Conservation (phyloP, 768 basidiomycete species). For the Lactifluus piperatus region DNA sequence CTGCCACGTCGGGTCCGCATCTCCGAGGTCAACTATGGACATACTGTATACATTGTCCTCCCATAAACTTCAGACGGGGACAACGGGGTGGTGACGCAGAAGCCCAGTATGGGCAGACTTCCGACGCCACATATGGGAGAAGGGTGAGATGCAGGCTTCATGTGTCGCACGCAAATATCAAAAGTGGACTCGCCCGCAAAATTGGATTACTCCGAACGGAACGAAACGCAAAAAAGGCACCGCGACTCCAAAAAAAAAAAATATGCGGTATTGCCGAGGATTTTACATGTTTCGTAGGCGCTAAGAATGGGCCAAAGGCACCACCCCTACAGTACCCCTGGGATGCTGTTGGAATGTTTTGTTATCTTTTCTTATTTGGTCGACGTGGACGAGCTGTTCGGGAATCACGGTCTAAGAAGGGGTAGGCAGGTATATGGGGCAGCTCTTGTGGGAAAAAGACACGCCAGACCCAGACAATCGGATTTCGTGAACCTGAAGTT, state of each 20-base stretch:
- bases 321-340: neutral
- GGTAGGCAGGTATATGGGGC: neutral
- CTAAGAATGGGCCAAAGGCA: too few relatives aligned
- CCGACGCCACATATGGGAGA: conserved; percentile 8
- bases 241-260: neutral
- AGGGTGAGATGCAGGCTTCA: neutral
- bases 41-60: neutral
- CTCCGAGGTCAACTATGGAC: neutral
- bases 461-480: neutral
- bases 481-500: neutral
- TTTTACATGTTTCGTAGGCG: neutral
- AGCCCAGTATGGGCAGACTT: neutral
- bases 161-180: neutral
- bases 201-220: conserved; percentile 1
- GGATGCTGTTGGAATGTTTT: neutral
- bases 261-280: neutral
- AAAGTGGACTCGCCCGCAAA: neutral
- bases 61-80: neutral
- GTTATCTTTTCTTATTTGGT: neutral
- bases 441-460: neutral
- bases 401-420: neutral
- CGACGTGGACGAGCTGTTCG: neutral
- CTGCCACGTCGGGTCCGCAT: neutral
- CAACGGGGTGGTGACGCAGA: neutral
- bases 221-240: neutral